Conservation (phyloP, 148 eudicot genomes). For the Mesembryanthemum crystallinum region DNA sequence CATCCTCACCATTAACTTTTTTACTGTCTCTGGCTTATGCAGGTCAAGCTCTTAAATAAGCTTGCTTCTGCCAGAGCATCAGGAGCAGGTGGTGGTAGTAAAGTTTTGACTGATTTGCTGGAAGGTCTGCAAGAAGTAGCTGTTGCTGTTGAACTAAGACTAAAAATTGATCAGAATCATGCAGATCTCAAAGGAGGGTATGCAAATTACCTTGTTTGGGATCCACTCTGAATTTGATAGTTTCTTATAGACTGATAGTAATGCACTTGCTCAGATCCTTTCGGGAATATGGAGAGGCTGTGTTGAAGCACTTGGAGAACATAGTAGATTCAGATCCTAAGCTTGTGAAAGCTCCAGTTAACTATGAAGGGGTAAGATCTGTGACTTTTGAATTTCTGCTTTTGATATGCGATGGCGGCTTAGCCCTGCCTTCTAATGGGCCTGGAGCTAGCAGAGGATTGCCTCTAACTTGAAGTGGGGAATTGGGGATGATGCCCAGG, state of each 20-base stretch:
- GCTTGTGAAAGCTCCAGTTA: conserved; percentile 81
- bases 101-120: conserved; percentile 84
- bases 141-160: conserved; percentile 71
- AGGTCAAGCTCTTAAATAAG: conserved; percentile 94
- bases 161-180: conserved; percentile 81
- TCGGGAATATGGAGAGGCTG: conserved; percentile 86
- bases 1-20: background rate
- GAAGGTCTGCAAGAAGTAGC: conserved; percentile 82
- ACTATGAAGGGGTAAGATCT: conserved; percentile 91
- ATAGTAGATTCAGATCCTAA: conserved; percentile 57
- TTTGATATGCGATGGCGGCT: background rate
- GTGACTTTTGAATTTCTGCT: background rate
- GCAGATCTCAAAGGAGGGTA: conserved; percentile 91
- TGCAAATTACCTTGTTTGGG: conserved; percentile 26
- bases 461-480: background rate
- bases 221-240: conserved; percentile 1
- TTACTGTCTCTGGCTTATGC: conserved; percentile 19
- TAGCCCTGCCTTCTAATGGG: background rate
- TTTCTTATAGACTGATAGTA: conserved; percentile 16
- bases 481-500: background rate
- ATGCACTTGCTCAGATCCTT: conserved; percentile 59
- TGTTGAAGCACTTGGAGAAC: conserved; percentile 71
- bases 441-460: background rate
- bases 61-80: conserved; percentile 89
- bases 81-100: conserved; percentile 70